Percentiles rank a stretch among this genome's conserved stretches.
Evolutionary conservation across 495 filamentous ascomycete genomes (phyloP).

Genomic region (Chaetomidium leptoderma): DNA sequence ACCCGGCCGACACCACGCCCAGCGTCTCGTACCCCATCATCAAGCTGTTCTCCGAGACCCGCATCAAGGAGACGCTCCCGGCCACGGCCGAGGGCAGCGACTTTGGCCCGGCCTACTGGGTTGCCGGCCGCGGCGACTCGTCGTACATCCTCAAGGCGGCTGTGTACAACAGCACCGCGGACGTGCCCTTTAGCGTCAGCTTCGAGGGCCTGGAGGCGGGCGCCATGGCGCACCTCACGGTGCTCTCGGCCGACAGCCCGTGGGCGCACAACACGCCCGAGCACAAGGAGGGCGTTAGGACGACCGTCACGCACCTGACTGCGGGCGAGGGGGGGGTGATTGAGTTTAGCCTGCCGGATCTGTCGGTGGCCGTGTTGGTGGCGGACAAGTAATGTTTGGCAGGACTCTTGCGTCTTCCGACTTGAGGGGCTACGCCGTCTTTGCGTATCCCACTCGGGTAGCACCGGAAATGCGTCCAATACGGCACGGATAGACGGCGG

Average conservation of each 20-base stretch:
- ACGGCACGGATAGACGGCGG: too few species aligned
- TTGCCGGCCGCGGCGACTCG: conserved; percentile 41
- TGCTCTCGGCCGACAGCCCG: conserved; percentile 50
- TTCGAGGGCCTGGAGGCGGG: conserved; percentile 52
- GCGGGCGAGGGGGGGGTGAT: conserved; percentile 46
- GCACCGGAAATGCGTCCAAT: too few species aligned
- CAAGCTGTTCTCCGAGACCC: conserved; percentile 49
- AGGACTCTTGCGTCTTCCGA: too few species aligned
- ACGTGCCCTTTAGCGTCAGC: conserved; percentile 46
- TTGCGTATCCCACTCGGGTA: too few species aligned
- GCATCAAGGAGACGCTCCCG: conserved; percentile 54
- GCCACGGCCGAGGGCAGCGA: conserved; percentile 37
- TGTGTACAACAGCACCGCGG: conserved; percentile 58
- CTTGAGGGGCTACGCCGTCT: too few species aligned
- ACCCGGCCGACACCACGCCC: conserved; percentile 47
- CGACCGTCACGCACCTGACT: conserved; percentile 39
- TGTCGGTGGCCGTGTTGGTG: conserved; percentile 53
- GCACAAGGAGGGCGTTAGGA: conserved; percentile 38
- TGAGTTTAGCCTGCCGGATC: conserved; percentile 44
- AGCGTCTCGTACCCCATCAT: conserved; percentile 31
- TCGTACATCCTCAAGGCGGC: conserved; percentile 56
- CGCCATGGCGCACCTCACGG: conserved; percentile 50
- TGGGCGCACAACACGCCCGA: conserved; percentile 38
- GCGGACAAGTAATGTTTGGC: conserved; percentile 11
- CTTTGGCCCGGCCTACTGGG: conserved; percentile 57